Base-by-base conservation (phyloP, 495 filamentous ascomycete genomes). In the Aspergillus ellipticus region DNA sequence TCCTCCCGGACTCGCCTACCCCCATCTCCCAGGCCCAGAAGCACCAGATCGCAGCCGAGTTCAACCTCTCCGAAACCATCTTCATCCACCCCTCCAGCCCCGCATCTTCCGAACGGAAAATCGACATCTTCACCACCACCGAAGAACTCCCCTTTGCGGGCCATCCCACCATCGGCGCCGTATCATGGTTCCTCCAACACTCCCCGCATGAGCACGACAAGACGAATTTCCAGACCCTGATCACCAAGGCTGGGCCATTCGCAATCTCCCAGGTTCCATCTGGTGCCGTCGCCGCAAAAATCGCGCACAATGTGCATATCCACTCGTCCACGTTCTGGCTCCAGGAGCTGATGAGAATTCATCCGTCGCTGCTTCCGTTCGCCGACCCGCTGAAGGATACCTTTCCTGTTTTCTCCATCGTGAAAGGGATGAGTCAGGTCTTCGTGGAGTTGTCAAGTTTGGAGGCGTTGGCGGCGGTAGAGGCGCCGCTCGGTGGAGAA, bases 1-100 rank as follows among this genome's bases (percentile, higher is more conserved):
- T 75, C 58, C 65, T 74, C 35, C 70, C 74, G 24, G 60, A 65
- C 19, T 31, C 37, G n/a, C 13, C 53, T 28, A 42, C 56, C 21
- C 48, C 42, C 17, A 1, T 77, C 31, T 68, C 67, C 35, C 72
- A 76, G 39, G 45, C 31, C 48, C 73, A 77, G 53, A 77, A 76
- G 41, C 73, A 74, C 69, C 68, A 60, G 42, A 85, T 95, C 33
- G 83, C 89, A 2, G 62, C 67, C 28, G 90, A 96, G 70, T 94
- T 94, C 85, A 93, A 93, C 59, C 78, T 90, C 60, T 90, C 88
- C 4, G 90, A 94, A 64, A 92, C 85, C 1, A 86, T 92, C 50
- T 96, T 93, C 70, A 70, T 94, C 13, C 82, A 90, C 58, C 64
- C 67, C 19, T 56, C 48, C 2, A 51, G 22, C 3, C 58, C 4